phyloP scores from a whole-genome alignment of 148 eudicot species.

The Dysphania ambrosioides region DNA sequence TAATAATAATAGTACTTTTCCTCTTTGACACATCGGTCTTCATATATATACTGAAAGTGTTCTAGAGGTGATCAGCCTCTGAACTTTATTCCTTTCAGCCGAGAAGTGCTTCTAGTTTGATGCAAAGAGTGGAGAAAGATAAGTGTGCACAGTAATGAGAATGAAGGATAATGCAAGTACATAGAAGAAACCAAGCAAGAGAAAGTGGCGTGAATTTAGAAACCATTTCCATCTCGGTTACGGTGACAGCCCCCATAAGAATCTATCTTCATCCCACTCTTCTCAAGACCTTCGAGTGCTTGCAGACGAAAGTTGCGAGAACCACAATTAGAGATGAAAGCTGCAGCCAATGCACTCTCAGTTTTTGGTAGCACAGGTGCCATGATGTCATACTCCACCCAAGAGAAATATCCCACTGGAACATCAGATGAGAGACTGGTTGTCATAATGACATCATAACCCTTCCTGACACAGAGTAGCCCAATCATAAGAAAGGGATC shows the following conservation, averaged over 20 bases:
- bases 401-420: constrained; percentile 96
- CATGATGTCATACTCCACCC: constrained; percentile 99
- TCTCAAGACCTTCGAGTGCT: constrained; percentile 88
- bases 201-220: constrained; percentile 8
- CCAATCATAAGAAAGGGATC: constrained; percentile 14
- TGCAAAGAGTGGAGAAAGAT: not conserved
- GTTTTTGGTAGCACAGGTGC: constrained; percentile 86
- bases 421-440: constrained; percentile 98
- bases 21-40: no score
- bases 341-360: constrained; percentile 86
- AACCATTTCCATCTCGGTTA: constrained; percentile 84
- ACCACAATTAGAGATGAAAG: constrained; percentile 94
- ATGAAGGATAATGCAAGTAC: constrained; percentile 2
- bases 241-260: constrained; percentile 95
- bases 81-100: no score
- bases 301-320: constrained; percentile 87
- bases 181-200: not conserved
- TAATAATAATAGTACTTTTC: no score
- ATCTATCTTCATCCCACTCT: constrained; percentile 58
- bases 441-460: constrained; percentile 80
- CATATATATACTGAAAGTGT: no score
- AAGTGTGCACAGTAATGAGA: not conserved
- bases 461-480: constrained; percentile 49
- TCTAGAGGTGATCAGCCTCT: not conserved
- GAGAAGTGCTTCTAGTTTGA: not conserved